phyloP scores from a whole-genome alignment of 306 rosid genomes.

The Potentilla sterilis region DNA sequence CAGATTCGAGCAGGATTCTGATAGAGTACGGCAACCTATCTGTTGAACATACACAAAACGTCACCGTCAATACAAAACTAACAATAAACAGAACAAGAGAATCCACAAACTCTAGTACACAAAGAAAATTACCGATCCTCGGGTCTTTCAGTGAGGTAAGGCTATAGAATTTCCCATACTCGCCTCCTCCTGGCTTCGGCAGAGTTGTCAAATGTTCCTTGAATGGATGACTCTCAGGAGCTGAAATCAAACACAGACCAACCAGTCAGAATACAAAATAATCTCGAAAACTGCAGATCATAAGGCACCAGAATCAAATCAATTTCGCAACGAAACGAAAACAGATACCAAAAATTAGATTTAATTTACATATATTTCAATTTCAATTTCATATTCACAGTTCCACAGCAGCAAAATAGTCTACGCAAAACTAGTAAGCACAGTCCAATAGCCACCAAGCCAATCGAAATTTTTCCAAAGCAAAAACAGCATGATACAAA shows the following conservation, averaged over 20 bases:
- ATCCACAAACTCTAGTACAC: neutral
- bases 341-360: neutral
- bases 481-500: neutral
- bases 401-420: conserved; percentile 10
- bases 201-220: conserved; percentile 78
- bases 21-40: conserved; percentile 81
- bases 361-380: neutral
- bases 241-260: conserved; percentile 35
- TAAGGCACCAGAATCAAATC: neutral
- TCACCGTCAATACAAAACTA: conserved; percentile 14
- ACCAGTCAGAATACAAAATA: conserved; percentile 1
- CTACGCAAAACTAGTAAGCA: neutral
- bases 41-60: conserved; percentile 28
- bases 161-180: conserved; percentile 89
- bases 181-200: conserved; percentile 95
- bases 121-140: conserved; percentile 61
- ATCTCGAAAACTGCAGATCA: neutral
- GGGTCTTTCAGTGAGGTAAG: conserved; percentile 92
- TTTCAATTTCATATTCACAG: conserved; percentile 5
- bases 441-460: neutral
- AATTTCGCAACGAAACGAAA: neutral
- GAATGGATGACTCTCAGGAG: conserved; percentile 76
- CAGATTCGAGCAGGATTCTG: conserved; percentile 69
- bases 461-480: too few relatives aligned
- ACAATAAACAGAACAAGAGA: conserved; percentile 6